Conservation (phyloP, 345 rosid species). For the Rhodamnia rubescens region DNA sequence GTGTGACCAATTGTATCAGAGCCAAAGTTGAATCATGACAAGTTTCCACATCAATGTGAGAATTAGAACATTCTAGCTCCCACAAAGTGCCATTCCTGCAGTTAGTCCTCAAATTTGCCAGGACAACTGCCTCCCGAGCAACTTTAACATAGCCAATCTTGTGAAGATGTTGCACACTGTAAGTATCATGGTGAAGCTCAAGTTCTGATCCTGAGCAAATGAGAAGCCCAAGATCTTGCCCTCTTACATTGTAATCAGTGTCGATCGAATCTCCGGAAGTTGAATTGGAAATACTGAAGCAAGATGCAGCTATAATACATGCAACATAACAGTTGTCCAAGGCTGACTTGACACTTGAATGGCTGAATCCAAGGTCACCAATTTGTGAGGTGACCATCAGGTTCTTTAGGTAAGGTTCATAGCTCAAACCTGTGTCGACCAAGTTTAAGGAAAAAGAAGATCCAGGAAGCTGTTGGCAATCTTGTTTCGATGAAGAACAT, state of each 20-base stretch:
- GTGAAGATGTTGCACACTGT: conserved; percentile 51
- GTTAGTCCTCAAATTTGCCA: conserved; percentile 50
- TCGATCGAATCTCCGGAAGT: conserved; percentile 21
- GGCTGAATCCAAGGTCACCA: conserved; percentile 10
- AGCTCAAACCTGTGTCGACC: conserved; percentile 84
- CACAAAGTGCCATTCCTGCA: conserved; percentile 48
- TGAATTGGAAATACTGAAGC: conserved; percentile 44
- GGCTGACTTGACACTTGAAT: conserved; percentile 20
- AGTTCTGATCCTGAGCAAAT: conserved; percentile 36
- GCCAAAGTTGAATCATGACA: conserved; percentile 83
- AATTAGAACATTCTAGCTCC: conserved; percentile 71
- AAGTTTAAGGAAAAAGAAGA: conserved; percentile 61
- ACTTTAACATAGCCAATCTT: conserved; percentile 69
- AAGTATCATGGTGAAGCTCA: conserved; percentile 37
- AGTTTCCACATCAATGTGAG: conserved; percentile 57
- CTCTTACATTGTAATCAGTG: conserved; percentile 46
- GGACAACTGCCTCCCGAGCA: conserved; percentile 60
- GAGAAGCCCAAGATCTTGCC: conserved; percentile 86
- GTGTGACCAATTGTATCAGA: conserved; percentile 61
- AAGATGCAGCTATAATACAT: conserved; percentile 85
- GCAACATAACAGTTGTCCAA: conserved; percentile 34
- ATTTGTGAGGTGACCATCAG: background rate
- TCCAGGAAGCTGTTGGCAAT: conserved; percentile 19
- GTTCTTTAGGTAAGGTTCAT: conserved; percentile 56
- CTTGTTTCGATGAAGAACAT: conserved; percentile 15